Percentiles rank a stretch among this genome's conserved stretches.
Conservation (phyloP, 129 eudicot genomes). For the Solidago caesia region DNA sequence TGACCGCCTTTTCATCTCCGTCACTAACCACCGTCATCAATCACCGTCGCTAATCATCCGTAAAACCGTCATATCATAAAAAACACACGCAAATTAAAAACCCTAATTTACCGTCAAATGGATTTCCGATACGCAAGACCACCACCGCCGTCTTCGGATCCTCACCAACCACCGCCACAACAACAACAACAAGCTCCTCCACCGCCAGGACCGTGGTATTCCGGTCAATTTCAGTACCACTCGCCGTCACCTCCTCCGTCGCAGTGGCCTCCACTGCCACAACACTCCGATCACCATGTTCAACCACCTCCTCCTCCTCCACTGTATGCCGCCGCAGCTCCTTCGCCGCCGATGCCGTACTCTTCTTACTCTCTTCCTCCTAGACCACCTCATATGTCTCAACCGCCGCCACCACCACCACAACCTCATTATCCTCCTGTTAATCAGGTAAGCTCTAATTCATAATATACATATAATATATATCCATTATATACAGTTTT, state of each 20-base stretch:
- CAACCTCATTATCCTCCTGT: conserved; percentile 46
- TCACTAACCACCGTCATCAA: conserved; percentile 2
- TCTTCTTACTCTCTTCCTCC: conserved; percentile 44
- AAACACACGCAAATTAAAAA: conserved; percentile 11
- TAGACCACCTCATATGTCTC: conserved; percentile 42
- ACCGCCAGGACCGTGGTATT: conserved; percentile 47
- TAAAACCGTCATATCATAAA: neutral
- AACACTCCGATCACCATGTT: conserved; percentile 40
- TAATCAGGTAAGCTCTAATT: conserved; percentile 42
- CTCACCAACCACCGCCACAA: conserved; percentile 49
- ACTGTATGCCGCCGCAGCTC: conserved; percentile 44
- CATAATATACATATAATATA: neutral
- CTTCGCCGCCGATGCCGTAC: conserved; percentile 43
- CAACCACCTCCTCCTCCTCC: conserved; percentile 51
- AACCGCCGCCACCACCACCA: conserved; percentile 38
- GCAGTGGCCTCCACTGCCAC: conserved; percentile 47
- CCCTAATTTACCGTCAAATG: conserved; percentile 49
- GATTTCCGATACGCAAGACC: conserved; percentile 70
- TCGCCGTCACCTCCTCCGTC: conserved; percentile 55
- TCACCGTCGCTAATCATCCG: conserved; percentile 5
- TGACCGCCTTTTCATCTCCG: conserved; percentile 4
- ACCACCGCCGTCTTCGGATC: conserved; percentile 56
- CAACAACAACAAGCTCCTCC: conserved; percentile 61
- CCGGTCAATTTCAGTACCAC: conserved; percentile 55
- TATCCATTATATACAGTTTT: neutral